Conservation (phyloP, 176 grass and related monocot species). For the Ampelocalamus luodianensis region DNA sequence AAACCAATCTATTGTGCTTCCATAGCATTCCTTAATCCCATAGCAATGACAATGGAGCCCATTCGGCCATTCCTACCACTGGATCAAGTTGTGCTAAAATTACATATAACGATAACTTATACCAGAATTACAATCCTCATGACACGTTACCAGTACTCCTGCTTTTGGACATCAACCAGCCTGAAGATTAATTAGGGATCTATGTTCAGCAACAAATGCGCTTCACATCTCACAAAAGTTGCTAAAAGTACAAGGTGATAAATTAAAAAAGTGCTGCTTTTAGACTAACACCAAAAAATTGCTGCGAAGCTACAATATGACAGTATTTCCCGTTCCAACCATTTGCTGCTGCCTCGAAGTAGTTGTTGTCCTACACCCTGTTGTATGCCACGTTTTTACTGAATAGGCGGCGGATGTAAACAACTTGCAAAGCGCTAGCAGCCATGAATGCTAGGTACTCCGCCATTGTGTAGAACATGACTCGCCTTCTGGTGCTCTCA, state of each 20-base stretch:
- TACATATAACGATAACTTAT: neutral
- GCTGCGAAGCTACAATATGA: slow-evolving; percentile 42
- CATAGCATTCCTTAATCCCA: neutral
- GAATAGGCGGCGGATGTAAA: slow-evolving; percentile 93
- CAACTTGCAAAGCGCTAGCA: slow-evolving; percentile 78
- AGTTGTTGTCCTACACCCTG: slow-evolving; percentile 66
- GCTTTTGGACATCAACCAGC: neutral
- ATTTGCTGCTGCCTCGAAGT: slow-evolving; percentile 32
- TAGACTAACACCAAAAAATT: slow-evolving; percentile 37
- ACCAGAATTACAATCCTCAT: neutral
- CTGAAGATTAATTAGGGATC: slow-evolving; percentile 45
- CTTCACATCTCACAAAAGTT: slow-evolving; percentile 42
- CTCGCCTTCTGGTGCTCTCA: slow-evolving; percentile 91
- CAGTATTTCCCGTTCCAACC: slow-evolving; percentile 32
- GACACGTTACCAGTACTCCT: neutral
- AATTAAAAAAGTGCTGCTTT: slow-evolving; percentile 45
- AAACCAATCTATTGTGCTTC: neutral
- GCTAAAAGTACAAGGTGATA: slow-evolving; percentile 43
- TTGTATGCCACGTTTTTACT: slow-evolving; percentile 88
- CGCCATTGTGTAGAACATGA: slow-evolving; percentile 78
- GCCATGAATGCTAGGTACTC: slow-evolving; percentile 83
- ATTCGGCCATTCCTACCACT: neutral
- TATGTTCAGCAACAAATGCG: slow-evolving; percentile 49
- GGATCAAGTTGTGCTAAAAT: neutral
- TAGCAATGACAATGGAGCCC: neutral